Conservation (phyloP, 179 eudicot species). For the Amaranthus tricolor region DNA sequence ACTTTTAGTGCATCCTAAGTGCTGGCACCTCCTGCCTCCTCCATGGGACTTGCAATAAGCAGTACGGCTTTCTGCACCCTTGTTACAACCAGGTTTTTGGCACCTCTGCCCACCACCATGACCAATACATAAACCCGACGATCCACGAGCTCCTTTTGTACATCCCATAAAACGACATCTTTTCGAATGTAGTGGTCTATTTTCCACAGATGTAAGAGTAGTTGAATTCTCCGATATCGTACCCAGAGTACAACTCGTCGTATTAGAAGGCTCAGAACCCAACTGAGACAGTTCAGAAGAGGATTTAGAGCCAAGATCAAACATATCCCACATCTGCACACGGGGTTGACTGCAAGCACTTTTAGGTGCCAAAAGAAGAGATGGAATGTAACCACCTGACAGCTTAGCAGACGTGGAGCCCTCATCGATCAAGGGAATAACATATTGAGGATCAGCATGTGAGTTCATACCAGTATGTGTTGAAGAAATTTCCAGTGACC, state of each 20-base stretch:
- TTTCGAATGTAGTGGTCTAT: constrained; percentile 42
- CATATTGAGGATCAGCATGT: constrained; percentile 20
- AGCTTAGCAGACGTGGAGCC: constrained; percentile 83
- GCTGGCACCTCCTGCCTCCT: constrained; percentile 74
- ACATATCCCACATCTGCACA: constrained; percentile 34
- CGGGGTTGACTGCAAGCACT: constrained; percentile 28
- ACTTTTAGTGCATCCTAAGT: constrained; percentile 77
- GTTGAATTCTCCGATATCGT: constrained; percentile 41
- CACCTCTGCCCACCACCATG: constrained; percentile 92
- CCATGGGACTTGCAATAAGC: constrained; percentile 87
- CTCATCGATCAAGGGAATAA: constrained; percentile 48
- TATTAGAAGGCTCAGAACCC: constrained; percentile 57
- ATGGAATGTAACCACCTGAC: constrained; percentile 82
- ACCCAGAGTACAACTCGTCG: constrained; percentile 45
- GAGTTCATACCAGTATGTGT: constrained; percentile 19
- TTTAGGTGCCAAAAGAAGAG: constrained; percentile 62
- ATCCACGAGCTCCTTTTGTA: constrained; percentile 75
- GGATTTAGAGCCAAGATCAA: constrained; percentile 29
- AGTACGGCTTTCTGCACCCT: constrained; percentile 80
- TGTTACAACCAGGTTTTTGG: constrained; percentile 75
- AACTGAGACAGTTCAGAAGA: constrained; percentile 38
- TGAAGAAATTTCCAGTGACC: constrained; percentile 34
- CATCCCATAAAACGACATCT: constrained; percentile 66
- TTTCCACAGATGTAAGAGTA: constrained; percentile 34
- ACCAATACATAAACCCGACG: constrained; percentile 77